phyloP scores from a whole-genome alignment of 1,284 basidiomycete species.

The Sanghuangporus sanghuang region DNA sequence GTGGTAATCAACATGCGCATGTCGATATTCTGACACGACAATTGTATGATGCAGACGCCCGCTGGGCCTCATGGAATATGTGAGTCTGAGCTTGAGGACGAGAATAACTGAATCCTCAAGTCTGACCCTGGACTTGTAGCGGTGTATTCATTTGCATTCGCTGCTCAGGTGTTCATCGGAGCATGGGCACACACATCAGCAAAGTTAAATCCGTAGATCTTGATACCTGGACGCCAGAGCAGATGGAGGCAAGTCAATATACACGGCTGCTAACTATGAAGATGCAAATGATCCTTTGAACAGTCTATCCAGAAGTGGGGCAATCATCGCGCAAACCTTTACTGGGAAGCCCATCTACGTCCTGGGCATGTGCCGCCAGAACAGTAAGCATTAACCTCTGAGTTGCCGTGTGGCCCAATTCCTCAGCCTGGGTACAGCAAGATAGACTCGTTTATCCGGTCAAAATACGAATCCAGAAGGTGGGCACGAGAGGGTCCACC shows the following conservation, averaged over 20 bases:
- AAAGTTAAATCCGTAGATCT: constrained; percentile 97
- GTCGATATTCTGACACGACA: constrained; percentile 15
- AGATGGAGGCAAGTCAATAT: constrained; percentile 68
- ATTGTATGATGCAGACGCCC: constrained; percentile 60
- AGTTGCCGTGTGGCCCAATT: not conserved
- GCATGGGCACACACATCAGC: constrained; percentile 98
- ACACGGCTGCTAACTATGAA: not conserved
- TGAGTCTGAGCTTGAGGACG: constrained; percentile 32
- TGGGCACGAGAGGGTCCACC: constrained; percentile 91
- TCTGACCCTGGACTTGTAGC: constrained; percentile 35
- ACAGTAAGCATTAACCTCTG: constrained; percentile 56
- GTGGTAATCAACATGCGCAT: constrained; percentile 22
- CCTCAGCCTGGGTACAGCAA: constrained; percentile 52
- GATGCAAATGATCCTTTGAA: not conserved
- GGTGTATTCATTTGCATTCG: constrained; percentile 95
- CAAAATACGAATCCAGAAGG: constrained; percentile 90
- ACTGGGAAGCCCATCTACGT: constrained; percentile 97
- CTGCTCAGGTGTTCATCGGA: constrained; percentile 97
- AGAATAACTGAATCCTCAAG: not conserved
- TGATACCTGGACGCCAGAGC: constrained; percentile 96
- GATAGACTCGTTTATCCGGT: constrained; percentile 96
- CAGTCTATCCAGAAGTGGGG: constrained; percentile 93
- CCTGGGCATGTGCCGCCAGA: constrained; percentile 91
- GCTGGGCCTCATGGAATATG: constrained; percentile 99
- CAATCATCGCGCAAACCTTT: constrained; percentile 85